phyloP scores from a whole-genome alignment of 257 asterid species.

The Echium plantagineum region DNA sequence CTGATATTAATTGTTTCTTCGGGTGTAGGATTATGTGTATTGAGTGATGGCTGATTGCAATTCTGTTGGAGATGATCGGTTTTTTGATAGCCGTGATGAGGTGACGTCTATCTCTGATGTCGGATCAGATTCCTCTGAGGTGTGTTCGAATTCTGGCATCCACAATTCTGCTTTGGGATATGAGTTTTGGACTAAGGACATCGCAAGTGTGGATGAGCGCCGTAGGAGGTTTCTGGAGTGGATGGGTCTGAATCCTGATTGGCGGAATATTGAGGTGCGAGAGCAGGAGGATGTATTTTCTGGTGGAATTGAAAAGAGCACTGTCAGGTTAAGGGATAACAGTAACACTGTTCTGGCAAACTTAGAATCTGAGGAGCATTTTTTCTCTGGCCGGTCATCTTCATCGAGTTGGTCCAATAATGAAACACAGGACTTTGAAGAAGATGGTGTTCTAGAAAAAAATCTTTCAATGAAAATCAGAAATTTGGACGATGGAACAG shows the following conservation, averaged over 20 bases:
- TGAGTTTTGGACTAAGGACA: conserved; percentile 59
- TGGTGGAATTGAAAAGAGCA: conserved; percentile 12
- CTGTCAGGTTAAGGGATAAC: conserved; percentile 28
- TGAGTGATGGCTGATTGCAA: conserved; percentile 34
- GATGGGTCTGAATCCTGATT: conserved; percentile 53
- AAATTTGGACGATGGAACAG: conserved; percentile 44
- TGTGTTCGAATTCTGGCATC: conserved; percentile 24
- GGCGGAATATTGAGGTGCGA: conserved; percentile 13
- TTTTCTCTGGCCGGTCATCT: conserved; percentile 33
- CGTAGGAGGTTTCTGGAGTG: conserved; percentile 48
- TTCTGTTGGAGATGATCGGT: conserved; percentile 39
- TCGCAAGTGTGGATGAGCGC: conserved; percentile 51
- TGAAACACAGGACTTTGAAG: conserved; percentile 20
- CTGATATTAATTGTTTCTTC: conserved; percentile 8
- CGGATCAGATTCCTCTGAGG: conserved; percentile 40
- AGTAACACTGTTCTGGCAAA: conserved; percentile 34
- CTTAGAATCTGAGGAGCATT: conserved; percentile 29
- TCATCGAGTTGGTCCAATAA: conserved; percentile 22
- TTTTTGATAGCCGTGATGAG: conserved; percentile 53
- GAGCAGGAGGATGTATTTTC: conserved; percentile 18
- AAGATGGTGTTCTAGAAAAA: conserved; percentile 22
- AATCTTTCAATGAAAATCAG: conserved; percentile 25
- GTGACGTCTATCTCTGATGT: conserved; percentile 33
- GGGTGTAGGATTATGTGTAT: conserved; percentile 21
- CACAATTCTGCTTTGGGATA: conserved; percentile 38